Base-by-base conservation (phyloP, 2,329 filamentous ascomycete genomes). In the Hymenoscyphus scutula region DNA sequence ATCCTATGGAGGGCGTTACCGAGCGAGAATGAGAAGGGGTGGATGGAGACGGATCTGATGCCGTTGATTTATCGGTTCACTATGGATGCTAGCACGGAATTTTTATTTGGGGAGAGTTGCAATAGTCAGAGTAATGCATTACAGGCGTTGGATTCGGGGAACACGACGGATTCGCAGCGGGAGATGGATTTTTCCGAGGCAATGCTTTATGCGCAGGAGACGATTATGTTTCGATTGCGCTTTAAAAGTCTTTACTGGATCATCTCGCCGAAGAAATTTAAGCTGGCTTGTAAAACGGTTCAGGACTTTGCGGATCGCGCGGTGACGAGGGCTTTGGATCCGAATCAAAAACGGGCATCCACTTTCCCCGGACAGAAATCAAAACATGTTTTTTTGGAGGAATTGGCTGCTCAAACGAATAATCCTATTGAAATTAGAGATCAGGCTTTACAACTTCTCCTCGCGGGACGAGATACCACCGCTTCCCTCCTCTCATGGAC, bases 21-120 rank as follows among this genome's bases (percentile, higher is more conserved):
- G 1, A 59, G 67, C 19, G 63, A 65, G 3, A 64, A 63, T 30
- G 48, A 25, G 1, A 11, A 38, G 1, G 67, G 67, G 0, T 71
- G 69, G 69, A 60, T 68, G 73, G 7, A 56, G 3, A 78, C 89
- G 8, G 81, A 87, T 65, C 70, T 86, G 5, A 78, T 82, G 58
- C 78, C 80, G 1, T 74, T 88, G 11, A 83, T 91, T 67, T 85
- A 85, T 70, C 77, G 78, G 55, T 74, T 86, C 30, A 86, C 84
- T 0, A 76, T 87, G 38, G 83, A 87, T 65, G 80, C 80, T 0
- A 80, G 82, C 0, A 87, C 82, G 0, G 82, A 83, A 51, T 83
- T 87, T 66, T 74, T 88, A 1, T 85, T 87, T 61, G 84, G 84
- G 10, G 75, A 82, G 65, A 78, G 76, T 23, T 84, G 86, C 1